Evolutionary conservation across 306 rosid species (phyloP).

Genomic region (Betula pendula): DNA sequence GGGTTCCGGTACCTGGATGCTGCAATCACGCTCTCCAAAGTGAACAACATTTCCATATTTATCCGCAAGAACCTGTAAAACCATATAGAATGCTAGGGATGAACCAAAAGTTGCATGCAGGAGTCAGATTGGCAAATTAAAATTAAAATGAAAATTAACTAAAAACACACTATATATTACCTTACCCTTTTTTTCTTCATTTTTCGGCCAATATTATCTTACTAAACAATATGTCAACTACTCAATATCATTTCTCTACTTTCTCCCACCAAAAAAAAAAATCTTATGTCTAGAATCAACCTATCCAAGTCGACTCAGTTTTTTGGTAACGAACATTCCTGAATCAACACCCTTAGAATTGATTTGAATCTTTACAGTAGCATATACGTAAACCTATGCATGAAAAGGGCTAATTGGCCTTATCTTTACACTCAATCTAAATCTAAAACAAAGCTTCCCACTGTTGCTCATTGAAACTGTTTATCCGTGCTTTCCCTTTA

Average conservation of each 20-base stretch:
- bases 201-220: neutral
- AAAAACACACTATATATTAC: constrained; percentile 1
- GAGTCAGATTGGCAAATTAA: constrained; percentile 5
- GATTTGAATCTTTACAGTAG: neutral
- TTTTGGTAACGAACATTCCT: neutral
- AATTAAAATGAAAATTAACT: neutral
- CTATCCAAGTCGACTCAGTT: neutral
- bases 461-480: neutral
- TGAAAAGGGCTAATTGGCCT: neutral
- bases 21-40: constrained; percentile 99
- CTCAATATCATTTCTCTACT: neutral
- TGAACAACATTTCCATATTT: constrained; percentile 90
- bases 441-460: neutral
- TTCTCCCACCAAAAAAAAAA: neutral
- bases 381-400: neutral
- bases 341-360: neutral
- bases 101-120: constrained; percentile 13
- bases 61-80: constrained; percentile 89
- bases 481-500: neutral
- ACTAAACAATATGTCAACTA: neutral
- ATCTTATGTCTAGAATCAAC: neutral
- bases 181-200: neutral
- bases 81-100: constrained; percentile 24
- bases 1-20: constrained; percentile 81
- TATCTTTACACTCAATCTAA: neutral